Percentiles rank a stretch among this genome's conserved stretches.
Evolutionary conservation across 768 basidiomycete species (phyloP).

Genomic region (Rhodotorula kratochvilovae): DNA sequence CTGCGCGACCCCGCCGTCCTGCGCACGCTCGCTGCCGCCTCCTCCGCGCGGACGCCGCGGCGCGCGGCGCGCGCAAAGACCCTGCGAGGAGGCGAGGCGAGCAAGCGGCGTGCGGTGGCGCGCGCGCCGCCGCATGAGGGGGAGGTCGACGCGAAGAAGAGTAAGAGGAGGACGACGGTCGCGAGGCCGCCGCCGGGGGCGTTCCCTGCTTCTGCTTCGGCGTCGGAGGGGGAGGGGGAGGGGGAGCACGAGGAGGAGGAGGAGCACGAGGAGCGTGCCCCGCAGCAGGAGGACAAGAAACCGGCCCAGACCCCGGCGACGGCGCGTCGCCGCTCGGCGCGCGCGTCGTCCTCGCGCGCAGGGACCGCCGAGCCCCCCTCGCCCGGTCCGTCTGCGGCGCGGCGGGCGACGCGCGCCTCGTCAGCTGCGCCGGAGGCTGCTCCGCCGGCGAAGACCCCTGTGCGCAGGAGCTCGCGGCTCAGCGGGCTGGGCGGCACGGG

Average conservation of each 20-base stretch:
- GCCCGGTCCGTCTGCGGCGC: background rate
- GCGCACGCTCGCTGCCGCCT: constrained; percentile 10
- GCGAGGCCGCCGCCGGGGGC: constrained; percentile 21
- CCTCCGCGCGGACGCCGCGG: background rate
- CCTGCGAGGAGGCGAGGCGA: constrained; percentile 6
- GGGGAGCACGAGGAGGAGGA: background rate
- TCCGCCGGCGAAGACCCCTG: background rate
- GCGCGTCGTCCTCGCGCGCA: background rate
- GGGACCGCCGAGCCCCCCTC: background rate
- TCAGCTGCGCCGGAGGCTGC: background rate
- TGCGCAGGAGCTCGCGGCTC: constrained; percentile 11
- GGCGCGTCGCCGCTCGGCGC: background rate
- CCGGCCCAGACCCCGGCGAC: background rate
- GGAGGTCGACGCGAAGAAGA: background rate
- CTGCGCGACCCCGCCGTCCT: constrained; percentile 4
- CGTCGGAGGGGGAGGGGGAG: background rate
- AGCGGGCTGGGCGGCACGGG: background rate
- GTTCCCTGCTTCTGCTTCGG: background rate
- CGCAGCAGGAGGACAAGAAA: background rate
- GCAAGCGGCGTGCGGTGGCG: constrained; percentile 16
- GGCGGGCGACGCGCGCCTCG: background rate
- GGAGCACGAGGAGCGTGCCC: background rate
- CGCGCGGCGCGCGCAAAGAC: too few relatives aligned
- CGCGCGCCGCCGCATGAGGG: background rate
- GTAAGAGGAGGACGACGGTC: background rate